Evolutionary conservation across 257 asterid species (phyloP).

Genomic region (Parsonsia alboflavescens): DNA sequence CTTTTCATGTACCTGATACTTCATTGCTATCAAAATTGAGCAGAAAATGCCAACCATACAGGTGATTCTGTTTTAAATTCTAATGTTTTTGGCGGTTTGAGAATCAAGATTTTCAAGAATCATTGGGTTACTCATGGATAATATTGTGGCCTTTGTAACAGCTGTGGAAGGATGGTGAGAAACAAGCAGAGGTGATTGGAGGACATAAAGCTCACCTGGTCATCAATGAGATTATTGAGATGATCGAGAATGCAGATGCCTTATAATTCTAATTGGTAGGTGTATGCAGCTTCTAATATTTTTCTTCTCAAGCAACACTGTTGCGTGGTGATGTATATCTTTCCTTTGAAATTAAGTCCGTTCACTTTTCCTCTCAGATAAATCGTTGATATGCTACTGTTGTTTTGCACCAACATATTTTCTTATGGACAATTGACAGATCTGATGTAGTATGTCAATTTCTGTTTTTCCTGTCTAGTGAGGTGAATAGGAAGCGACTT

Average conservation of each 20-base stretch:
- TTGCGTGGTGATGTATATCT: background rate
- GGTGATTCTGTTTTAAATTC: constrained; percentile 33
- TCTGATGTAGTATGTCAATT: background rate
- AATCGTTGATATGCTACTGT: background rate
- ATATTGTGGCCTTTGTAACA: constrained; percentile 22
- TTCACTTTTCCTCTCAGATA: background rate
- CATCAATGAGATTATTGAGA: constrained; percentile 67
- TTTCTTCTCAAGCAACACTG: background rate
- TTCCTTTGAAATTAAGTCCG: background rate
- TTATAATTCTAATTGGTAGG: constrained; percentile 17
- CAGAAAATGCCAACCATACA: constrained; percentile 98
- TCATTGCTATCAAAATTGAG: constrained; percentile 26
- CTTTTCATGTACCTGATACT: constrained; percentile 36
- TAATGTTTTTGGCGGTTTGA: background rate
- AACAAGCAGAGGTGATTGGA: constrained; percentile 81
- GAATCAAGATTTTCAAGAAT: background rate
- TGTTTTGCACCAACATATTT: background rate
- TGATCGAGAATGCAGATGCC: constrained; percentile 59
- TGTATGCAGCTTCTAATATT: background rate
- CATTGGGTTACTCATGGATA: background rate
- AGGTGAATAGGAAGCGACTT: background rate
- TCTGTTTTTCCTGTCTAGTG: too few relatives aligned
- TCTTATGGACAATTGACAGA: background rate
- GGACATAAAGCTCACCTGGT: constrained; percentile 80
- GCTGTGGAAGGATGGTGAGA: constrained; percentile 87